phyloP scores from a whole-genome alignment of 2,329 filamentous ascomycete genomes.

The Talaromyces sp. region DNA sequence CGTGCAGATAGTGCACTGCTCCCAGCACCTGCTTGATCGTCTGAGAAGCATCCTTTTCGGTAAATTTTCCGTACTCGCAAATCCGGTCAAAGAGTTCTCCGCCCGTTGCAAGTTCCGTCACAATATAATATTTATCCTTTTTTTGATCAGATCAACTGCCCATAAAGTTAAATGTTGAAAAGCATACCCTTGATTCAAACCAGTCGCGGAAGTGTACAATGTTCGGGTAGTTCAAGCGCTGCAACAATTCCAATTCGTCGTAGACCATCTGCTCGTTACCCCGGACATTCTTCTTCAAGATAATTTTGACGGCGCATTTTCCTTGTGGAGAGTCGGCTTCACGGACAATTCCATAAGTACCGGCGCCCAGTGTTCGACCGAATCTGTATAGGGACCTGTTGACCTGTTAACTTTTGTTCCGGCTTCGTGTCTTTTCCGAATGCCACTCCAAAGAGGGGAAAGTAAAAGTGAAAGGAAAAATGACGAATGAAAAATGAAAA shows the following conservation, averaged over 20 bases:
- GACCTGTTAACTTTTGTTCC: conserved; percentile 5
- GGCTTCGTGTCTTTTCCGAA: neutral
- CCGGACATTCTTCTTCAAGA: conserved; percentile 98
- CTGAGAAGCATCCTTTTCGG: conserved; percentile 93
- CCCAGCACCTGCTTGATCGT: conserved; percentile 91
- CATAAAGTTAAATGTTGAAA: neutral
- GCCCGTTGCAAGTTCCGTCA: conserved; percentile 91
- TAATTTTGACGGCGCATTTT: conserved; percentile 97
- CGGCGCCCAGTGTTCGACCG: conserved; percentile 87
- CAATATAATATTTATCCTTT: conserved; percentile 99
- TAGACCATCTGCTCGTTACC: conserved; percentile 99
- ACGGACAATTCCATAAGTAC: conserved; percentile 96
- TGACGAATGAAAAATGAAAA: neutral
- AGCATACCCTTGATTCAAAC: conserved; percentile 86
- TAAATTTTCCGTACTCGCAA: conserved; percentile 96
- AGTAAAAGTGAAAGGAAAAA: conserved; percentile 8
- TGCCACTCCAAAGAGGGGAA: neutral
- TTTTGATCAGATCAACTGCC: conserved; percentile 11
- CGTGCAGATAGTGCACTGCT: conserved; percentile 90
- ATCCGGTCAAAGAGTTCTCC: conserved; percentile 97
- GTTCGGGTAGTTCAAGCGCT: conserved; percentile 84
- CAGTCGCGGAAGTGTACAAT: conserved; percentile 98
- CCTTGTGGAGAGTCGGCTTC: conserved; percentile 81
- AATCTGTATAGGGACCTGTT: conserved; percentile 79
- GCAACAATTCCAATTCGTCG: conserved; percentile 91